Evolutionary conservation across 148 eudicot species (phyloP), one percentile per base, ranked within the genome.

Genomic region (Selenicereus undatus): DNA sequence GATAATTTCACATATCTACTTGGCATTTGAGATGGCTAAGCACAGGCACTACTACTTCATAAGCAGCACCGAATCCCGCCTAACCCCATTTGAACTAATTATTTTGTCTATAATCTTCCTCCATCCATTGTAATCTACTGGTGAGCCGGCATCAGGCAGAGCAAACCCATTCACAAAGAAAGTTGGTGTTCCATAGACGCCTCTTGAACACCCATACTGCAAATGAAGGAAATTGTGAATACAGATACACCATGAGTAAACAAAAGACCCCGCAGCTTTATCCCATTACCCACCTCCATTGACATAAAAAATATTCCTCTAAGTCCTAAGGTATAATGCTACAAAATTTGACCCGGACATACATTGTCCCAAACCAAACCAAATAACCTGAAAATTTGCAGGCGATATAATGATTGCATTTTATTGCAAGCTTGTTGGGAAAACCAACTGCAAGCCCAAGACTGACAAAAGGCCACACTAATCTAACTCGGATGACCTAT

Each of bases 121-220:
- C 98, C 98, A 94, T 58, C 84, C 88, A 26, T 77, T 30, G 78
- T 91, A 94, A 74, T 87, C 87, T 4, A 92, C 48, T 20, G 97
- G 76, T 17, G 90, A 86, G 56, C 89, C 97, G 35, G 81, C 92
- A 82, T 90, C 88, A 64, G 97, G 90, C 84, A 92, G 56, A 9
- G 76, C 26, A 80, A 94, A 92, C 66, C 98, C 98, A 80, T 92
- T 94, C 11, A 92, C 91, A 66, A 87, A 89, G 92, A 92, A 94
- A 66, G 84, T 83, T 14, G 98, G 98, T 11, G 97, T 91, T 73
- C 97, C 98, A 13, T 71, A 87, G 1, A 94, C 98, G 16, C 97
- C 97, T 85, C 95, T 88, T 71, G 91, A 85, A 85, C 98, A 92
- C 79, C 98, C 98, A 82, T 92, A 94, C 98, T 94, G 89, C 84